Evolutionary conservation across 2,329 filamentous ascomycete genomes (phyloP).

Genomic region (Fusarium odoratissimum): DNA sequence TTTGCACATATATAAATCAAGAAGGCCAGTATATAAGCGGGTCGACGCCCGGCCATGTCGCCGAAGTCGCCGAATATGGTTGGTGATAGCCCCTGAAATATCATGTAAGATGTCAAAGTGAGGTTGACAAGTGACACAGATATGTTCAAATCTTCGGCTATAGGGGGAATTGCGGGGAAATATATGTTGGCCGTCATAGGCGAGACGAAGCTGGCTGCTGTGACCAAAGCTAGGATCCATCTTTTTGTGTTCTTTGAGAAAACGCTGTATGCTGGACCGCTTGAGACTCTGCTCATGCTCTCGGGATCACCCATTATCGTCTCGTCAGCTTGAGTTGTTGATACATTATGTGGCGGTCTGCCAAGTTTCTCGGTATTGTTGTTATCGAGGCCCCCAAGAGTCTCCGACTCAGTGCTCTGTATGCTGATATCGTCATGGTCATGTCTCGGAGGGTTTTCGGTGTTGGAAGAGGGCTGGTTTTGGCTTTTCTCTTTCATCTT

Average conservation of each 20-base stretch:
- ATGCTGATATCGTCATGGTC: constrained; percentile 20
- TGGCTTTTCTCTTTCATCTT: constrained; percentile 28
- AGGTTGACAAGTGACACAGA: constrained; percentile 58
- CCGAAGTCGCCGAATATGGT: constrained; percentile 71
- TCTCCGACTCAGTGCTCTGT: constrained; percentile 9
- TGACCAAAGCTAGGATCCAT: constrained; percentile 66
- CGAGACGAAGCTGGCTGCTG: constrained; percentile 64
- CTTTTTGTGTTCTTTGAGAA: constrained; percentile 55
- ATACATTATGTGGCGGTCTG: neutral
- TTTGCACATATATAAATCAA: constrained; percentile 69
- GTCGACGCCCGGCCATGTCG: constrained; percentile 70
- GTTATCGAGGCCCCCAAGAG: neutral
- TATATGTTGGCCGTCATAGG: constrained; percentile 71
- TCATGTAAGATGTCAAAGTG: constrained; percentile 70
- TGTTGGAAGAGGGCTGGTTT: constrained; percentile 1
- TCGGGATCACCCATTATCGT: constrained; percentile 35
- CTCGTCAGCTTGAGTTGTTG: constrained; percentile 1
- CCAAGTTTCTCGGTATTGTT: constrained; percentile 17
- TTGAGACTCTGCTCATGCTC: constrained; percentile 33
- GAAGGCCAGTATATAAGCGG: constrained; percentile 69
- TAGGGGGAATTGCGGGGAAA: constrained; percentile 56
- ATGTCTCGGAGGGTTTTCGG: neutral
- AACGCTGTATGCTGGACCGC: constrained; percentile 45
- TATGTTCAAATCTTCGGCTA: constrained; percentile 55
- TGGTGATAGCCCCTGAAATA: constrained; percentile 72